A percentile compares a stretch with the other conserved stretches of the same genome.
These are phyloP conservation scores for Melaleuca alternifolia DNA, from an alignment of 345 rosid species.

Conservation along the genomic window DNA sequence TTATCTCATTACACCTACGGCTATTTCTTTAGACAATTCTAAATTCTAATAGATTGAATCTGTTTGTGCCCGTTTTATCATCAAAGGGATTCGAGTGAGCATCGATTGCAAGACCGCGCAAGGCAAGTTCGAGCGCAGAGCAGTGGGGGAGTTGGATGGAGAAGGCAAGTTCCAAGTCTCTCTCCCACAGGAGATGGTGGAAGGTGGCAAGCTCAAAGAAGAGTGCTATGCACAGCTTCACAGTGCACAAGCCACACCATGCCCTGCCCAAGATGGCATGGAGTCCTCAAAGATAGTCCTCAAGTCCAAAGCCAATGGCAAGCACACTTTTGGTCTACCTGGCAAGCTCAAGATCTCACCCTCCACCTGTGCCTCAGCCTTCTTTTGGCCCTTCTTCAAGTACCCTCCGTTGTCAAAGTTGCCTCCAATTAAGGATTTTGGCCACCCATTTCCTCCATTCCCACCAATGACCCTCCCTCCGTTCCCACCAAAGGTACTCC, in stretches of 20 bases:
- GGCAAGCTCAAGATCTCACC: constrained; percentile 59
- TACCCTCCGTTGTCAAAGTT: constrained; percentile 11
- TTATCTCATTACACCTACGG: neutral
- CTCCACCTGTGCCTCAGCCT: constrained; percentile 41
- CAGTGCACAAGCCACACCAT: constrained; percentile 42
- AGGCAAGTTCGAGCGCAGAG: constrained; percentile 42
- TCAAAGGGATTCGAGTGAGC: constrained; percentile 54
- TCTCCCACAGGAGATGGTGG: constrained; percentile 37
- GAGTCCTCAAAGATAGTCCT: constrained; percentile 46
- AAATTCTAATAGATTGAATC: neutral
- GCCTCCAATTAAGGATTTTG: constrained; percentile 5
- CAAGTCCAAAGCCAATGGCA: constrained; percentile 25
- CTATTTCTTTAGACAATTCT: neutral
- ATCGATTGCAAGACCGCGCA: constrained; percentile 52
- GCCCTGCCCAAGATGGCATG: constrained; percentile 46
- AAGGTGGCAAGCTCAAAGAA: constrained; percentile 39
- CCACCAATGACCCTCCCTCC: neutral
- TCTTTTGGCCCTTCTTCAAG: constrained; percentile 37
- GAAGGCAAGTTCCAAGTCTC: constrained; percentile 51
- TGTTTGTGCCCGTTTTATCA: neutral
- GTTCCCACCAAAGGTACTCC: neutral
- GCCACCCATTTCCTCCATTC: constrained; percentile 1
- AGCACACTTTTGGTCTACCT: constrained; percentile 33
- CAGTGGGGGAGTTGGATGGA: constrained; percentile 39
- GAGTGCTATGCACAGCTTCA: constrained; percentile 84